Base-by-base conservation (phyloP, 257 asterid species). In the Primulina tabacum region DNA sequence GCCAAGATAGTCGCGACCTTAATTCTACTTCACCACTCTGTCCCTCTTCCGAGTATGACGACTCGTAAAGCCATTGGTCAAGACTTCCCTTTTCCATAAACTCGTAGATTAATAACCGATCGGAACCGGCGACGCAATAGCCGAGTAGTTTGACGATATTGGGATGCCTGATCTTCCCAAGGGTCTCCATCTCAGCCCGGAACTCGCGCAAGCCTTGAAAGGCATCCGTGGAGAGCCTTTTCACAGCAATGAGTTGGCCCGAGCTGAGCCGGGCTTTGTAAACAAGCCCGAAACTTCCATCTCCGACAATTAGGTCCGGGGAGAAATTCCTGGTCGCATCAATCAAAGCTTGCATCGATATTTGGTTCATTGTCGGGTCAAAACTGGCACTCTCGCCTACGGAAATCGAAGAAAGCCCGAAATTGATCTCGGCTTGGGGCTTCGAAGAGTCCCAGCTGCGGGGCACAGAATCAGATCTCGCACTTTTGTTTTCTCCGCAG, bases 111-210 rank as follows among this genome's bases (percentile, higher is more conserved):
- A 92, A 56, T 55, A 90, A 80, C 83, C 97, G 86, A 37, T 92
- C 97, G 29, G 38, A 26, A 70, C 91, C 96, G 63, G 88, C 66
- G 0, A 86, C 84, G 55, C 95, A 92, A 18, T 77, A 92, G 18
- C 98, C 98, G 2, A 92, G 82, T 2, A 92, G 85, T 67, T 78
- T 80, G 16, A 92, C 97, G 2, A 92, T 89, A 57, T 89, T 84
- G 12, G 82, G 82, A 78, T 92, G 97, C 0, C 65, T 84, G 82
- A 90, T 85, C 73, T 85, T 86, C 0, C 98, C 97, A 0, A 92
- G 83, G 7, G 97, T 92, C 70, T 92, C 98, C 97, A 92, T 89
- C 79, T 92, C 98, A 32, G 98, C 98, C 75, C 84, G 89, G 52
- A 88, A 92, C 69, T 92, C 98, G 18, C 97, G 87, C 67, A 86